Evolutionary conservation across 306 rosid species (phyloP).

Genomic region (Fragaria iinumae): DNA sequence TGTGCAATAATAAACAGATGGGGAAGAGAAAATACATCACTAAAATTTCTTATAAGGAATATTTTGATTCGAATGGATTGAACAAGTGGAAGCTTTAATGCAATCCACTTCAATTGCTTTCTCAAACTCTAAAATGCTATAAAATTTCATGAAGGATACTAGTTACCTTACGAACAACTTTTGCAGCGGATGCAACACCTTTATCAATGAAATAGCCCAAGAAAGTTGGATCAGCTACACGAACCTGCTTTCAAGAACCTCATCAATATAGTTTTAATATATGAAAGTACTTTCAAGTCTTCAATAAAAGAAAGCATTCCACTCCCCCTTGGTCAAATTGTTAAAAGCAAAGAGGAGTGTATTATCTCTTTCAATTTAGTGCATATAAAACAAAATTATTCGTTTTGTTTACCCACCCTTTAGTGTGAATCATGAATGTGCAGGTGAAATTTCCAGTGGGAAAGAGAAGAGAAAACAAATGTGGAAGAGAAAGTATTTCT

Average conservation of each 20-base stretch:
- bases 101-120: neutral
- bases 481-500: neutral
- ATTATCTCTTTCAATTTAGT: neutral
- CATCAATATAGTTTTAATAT: conserved; percentile 28
- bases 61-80: neutral
- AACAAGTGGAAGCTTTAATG: neutral
- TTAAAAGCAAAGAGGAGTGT: conserved; percentile 6
- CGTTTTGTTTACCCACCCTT: neutral
- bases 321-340: conserved; percentile 5
- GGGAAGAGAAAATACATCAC: neutral
- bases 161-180: conserved; percentile 96
- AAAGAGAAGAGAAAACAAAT: neutral
- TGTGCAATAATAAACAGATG: neutral
- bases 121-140: too few relatives aligned
- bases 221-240: conserved; percentile 94
- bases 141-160: neutral
- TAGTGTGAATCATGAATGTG: neutral
- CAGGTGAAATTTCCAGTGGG: neutral
- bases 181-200: conserved; percentile 93
- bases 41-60: neutral
- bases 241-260: conserved; percentile 68
- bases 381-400: neutral
- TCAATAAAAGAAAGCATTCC: neutral
- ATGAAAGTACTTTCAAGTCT: conserved; percentile 15
- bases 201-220: conserved; percentile 93